Evolutionary conservation across 2,329 filamentous ascomycete species (phyloP).

Genomic region (Colletotrichum limetticola): DNA sequence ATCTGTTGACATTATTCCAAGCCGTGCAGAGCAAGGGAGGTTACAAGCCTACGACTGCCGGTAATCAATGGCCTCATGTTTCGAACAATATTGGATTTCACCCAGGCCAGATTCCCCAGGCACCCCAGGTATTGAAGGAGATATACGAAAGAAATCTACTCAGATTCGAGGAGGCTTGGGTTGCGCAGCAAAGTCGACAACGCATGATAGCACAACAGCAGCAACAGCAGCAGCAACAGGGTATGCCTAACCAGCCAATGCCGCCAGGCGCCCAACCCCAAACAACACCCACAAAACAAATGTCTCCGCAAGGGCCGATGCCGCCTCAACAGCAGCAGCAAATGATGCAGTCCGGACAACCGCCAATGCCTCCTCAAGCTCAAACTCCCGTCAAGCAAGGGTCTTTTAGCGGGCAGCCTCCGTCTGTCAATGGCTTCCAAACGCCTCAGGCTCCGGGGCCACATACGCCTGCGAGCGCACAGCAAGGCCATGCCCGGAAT

Average conservation of each 20-base stretch:
- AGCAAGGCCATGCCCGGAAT: constrained; percentile 58
- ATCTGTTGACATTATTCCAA: constrained; percentile 81
- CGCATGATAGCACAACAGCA: constrained; percentile 59
- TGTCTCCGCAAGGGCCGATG: constrained; percentile 43
- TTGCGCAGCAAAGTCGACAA: constrained; percentile 64
- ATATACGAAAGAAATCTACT: constrained; percentile 81
- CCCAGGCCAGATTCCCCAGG: constrained; percentile 71
- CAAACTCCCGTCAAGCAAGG: constrained; percentile 58
- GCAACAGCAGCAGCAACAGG: constrained; percentile 48
- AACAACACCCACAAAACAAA: constrained; percentile 57
- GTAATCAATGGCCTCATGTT: constrained; percentile 79
- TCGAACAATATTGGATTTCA: constrained; percentile 72
- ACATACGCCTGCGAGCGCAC: constrained; percentile 54
- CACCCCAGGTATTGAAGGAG: constrained; percentile 75
- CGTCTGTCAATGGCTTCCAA: constrained; percentile 60
- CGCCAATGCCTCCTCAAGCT: constrained; percentile 41
- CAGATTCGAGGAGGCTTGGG: constrained; percentile 79
- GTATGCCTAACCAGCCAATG: constrained; percentile 44
- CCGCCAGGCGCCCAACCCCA: constrained; percentile 42
- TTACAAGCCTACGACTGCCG: constrained; percentile 76
- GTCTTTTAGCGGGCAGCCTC: constrained; percentile 57
- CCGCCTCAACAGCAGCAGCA: constrained; percentile 38
- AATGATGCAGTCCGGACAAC: constrained; percentile 53
- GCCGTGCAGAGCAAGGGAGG: constrained; percentile 80
- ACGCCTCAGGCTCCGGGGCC: constrained; percentile 54